Evolutionary conservation across 1,284 basidiomycete genomes (phyloP), one percentile per base, ranked within the genome.

Genomic region (Puccinia coronata): DNA sequence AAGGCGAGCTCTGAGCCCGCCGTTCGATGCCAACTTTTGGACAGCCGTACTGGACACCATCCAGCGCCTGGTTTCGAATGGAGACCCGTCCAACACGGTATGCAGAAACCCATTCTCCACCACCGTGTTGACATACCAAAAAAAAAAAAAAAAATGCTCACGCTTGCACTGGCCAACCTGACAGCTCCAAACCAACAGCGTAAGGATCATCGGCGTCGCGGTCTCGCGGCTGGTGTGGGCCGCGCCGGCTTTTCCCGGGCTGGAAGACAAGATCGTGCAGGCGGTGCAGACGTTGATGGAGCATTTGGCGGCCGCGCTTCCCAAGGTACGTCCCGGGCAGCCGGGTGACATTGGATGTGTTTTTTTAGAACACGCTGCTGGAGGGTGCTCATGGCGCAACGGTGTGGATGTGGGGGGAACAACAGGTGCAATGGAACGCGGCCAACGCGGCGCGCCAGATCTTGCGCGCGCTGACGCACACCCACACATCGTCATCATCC

Each of bases 361-460:
- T n/a, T n/a, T n/a, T n/a, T n/a, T n/a, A n/a, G n/a, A n/a, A n/a
- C n/a, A n/a, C n/a, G n/a, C n/a, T n/a, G n/a, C n/a, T n/a, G n/a
- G n/a, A n/a, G n/a, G n/a, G n/a, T n/a, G n/a, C n/a, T n/a, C n/a
- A n/a, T n/a, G n/a, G n/a, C n/a, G n/a, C n/a, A n/a, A n/a, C n/a
- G n/a, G n/a, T n/a, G n/a, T n/a, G n/a, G n/a, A n/a, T n/a, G n/a
- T n/a, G n/a, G n/a, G n/a, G n/a, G n/a, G n/a, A n/a, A n/a, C n/a
- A n/a, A n/a, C n/a, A 80, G 79, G 70, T 80, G 41, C 79, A 80
- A 67, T 80, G 79, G 79, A 80, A 80, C 63, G 70, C 71, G 25
- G 79, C 70, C 16, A 53, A 53, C n/a, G 59, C 57, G 20, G 14
- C 74, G 23, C 55, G 70, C n/a, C 57, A 73, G 43, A 80, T 80